Evolutionary conservation across 495 filamentous ascomycete genomes (phyloP).

Genomic region (Tuber brumale): DNA sequence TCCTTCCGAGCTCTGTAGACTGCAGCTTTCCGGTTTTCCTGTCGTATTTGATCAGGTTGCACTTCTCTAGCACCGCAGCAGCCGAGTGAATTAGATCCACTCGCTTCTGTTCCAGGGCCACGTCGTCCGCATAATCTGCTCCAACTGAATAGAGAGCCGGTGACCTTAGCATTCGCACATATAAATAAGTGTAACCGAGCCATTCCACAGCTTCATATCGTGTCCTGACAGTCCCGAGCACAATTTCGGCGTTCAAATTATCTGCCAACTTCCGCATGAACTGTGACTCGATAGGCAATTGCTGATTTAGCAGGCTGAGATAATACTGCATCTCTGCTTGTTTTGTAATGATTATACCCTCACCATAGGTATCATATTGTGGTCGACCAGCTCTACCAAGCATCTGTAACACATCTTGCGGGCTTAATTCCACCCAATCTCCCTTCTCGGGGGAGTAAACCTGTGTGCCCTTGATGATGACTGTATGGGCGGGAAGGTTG

Average conservation of each 20-base stretch:
- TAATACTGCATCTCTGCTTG: constrained; percentile 95
- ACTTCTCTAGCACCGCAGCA: constrained; percentile 77
- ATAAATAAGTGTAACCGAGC: constrained; percentile 98
- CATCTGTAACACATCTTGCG: constrained; percentile 98
- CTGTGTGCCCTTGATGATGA: constrained; percentile 96
- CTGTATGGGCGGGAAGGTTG: constrained; percentile 87
- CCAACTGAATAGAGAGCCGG: constrained; percentile 95
- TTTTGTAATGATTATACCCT: constrained; percentile 97
- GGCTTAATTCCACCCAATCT: constrained; percentile 95
- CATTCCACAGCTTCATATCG: constrained; percentile 95
- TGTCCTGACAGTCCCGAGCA: constrained; percentile 87
- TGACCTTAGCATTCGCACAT: constrained; percentile 93
- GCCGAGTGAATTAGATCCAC: constrained; percentile 96
- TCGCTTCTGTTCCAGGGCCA: constrained; percentile 85
- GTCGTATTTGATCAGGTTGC: constrained; percentile 87
- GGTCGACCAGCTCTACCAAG: constrained; percentile 92
- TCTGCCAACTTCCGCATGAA: constrained; percentile 88
- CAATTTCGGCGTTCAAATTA: constrained; percentile 95
- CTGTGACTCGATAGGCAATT: constrained; percentile 95
- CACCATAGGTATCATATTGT: constrained; percentile 95
- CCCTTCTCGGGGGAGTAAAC: constrained; percentile 98
- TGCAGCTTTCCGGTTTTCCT: constrained; percentile 85
- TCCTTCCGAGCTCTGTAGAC: constrained; percentile 85
- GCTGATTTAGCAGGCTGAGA: constrained; percentile 89
- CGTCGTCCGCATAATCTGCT: constrained; percentile 88